phyloP scores from a whole-genome alignment of 2,329 filamentous ascomycete genomes.

The Fusarium praegraminearum region DNA sequence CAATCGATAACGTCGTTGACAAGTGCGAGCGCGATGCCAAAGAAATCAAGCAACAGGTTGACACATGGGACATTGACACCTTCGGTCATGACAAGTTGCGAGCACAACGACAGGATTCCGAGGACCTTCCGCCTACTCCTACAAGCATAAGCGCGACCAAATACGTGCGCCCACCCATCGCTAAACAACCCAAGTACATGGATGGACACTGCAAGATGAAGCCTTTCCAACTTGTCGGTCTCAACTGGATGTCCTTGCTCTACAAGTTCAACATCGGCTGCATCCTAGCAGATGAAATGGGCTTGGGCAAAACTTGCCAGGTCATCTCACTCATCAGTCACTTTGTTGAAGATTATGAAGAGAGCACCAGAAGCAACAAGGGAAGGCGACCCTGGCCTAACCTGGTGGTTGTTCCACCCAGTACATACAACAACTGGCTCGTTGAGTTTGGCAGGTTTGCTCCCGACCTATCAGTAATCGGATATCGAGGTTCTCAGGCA shows the following conservation, averaged over 20 bases:
- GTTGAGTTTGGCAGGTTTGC: constrained; percentile 91
- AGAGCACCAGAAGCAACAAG: constrained; percentile 21
- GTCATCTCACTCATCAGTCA: constrained; percentile 93
- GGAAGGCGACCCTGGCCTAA: constrained; percentile 71
- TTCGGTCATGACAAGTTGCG: constrained; percentile 57
- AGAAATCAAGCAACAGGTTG: constrained; percentile 60
- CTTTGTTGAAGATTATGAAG: constrained; percentile 73
- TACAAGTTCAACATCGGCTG: constrained; percentile 84
- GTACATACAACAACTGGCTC: constrained; percentile 96
- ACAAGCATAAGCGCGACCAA: constrained; percentile 53
- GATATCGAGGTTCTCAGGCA: constrained; percentile 72
- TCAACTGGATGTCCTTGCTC: constrained; percentile 93
- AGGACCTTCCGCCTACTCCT: constrained; percentile 59
- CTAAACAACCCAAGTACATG: constrained; percentile 81
- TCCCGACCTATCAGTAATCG: constrained; percentile 79
- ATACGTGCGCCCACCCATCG: constrained; percentile 59
- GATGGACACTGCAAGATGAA: constrained; percentile 82
- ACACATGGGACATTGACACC: constrained; percentile 62
- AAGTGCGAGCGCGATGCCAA: constrained; percentile 80
- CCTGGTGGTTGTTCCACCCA: constrained; percentile 90
- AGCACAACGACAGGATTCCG: constrained; percentile 48
- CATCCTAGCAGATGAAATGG: constrained; percentile 98
- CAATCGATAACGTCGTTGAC: constrained; percentile 84
- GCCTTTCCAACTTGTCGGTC: constrained; percentile 91
- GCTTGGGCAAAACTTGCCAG: constrained; percentile 94